Evolutionary conservation across 768 basidiomycete genomes (phyloP), one percentile per base, ranked within the genome.

Genomic region (Amylocystis lapponica): DNA sequence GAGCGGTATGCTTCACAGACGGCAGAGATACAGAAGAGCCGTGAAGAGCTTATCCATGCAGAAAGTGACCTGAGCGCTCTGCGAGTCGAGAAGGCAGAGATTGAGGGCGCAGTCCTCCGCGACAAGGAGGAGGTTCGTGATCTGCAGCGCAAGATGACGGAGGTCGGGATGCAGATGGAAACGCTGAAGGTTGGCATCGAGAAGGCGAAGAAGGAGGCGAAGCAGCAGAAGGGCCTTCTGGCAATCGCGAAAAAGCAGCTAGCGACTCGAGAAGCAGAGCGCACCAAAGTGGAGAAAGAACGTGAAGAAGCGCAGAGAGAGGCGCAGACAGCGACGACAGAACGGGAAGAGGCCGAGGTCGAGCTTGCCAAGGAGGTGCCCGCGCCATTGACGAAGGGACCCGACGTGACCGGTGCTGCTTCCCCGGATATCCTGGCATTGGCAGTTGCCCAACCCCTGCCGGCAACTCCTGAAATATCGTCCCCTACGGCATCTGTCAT

Each of bases 201-300:
- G 63, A 93, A 87, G 67, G 62, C 76, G 30, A 93, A 82, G 70
- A 98, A 89, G 66, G 94, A 97, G 39, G 91, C 88, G 2, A 86
- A 95, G 61, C 91, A 96, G 58, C 94, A 97, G 68, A 97, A 91
- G 61, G 96, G 96, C 9, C 72, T 95, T 50, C 73, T 95, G 19
- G 93, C 93, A 4, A 95, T 98, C 59, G 88, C 90, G 5, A 85
- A 84, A 69, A 98, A 99, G 63, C 96, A 98, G 67, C 69, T 98
- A 21, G 76, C 76, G 20, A 79, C 86, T 4, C 85, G 89, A 49
- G 95, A 98, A 61, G 69, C 74, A 0, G 87, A 89, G 54, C 78
- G 75, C 43, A 76, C 74, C 12, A 86, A 79, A 60, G 70, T 69
- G 9, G 76, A 83, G 53, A 79, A 79, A 56, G 91, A 93, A 52